Evolutionary conservation across 2,329 filamentous ascomycete genomes (phyloP).

Genomic region (Talaromyces pinophilus): DNA sequence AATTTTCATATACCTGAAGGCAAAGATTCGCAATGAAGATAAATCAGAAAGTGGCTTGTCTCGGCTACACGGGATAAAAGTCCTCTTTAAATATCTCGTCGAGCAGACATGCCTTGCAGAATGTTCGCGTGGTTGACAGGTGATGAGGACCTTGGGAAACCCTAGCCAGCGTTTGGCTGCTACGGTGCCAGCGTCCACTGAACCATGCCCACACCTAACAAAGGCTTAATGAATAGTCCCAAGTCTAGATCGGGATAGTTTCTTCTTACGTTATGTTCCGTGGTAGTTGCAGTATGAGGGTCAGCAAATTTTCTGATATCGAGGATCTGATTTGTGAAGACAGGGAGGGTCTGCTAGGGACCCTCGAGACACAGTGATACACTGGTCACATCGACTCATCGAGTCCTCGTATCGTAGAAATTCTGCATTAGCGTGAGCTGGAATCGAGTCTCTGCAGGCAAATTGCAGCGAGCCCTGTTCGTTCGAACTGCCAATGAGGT

Average conservation of each 20-base stretch:
- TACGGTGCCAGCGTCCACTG: not conserved
- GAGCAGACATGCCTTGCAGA: not conserved
- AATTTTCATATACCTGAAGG: not conserved
- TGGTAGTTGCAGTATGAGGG: not conserved
- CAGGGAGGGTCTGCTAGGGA: not conserved
- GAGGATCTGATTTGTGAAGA: not conserved
- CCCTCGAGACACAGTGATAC: not conserved
- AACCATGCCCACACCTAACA: not conserved
- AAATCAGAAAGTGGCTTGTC: not conserved
- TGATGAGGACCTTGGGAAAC: slow-evolving; percentile 17
- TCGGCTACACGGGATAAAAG: not conserved
- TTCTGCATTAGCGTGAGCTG: slow-evolving; percentile 1
- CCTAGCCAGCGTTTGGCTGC: not conserved
- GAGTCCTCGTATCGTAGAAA: not conserved
- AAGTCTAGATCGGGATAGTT: not conserved
- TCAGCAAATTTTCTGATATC: not conserved
- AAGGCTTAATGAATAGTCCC: not conserved
- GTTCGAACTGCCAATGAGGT: not conserved
- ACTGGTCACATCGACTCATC: not conserved
- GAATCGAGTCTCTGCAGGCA: not conserved
- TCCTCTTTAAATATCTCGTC: not conserved
- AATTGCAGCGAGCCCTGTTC: not conserved
- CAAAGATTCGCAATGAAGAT: not conserved
- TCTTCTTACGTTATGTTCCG: not conserved
- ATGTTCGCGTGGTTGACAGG: not conserved